Base-by-base conservation (phyloP, 805 yeast genomes). In the Yarrowia sp. region DNA sequence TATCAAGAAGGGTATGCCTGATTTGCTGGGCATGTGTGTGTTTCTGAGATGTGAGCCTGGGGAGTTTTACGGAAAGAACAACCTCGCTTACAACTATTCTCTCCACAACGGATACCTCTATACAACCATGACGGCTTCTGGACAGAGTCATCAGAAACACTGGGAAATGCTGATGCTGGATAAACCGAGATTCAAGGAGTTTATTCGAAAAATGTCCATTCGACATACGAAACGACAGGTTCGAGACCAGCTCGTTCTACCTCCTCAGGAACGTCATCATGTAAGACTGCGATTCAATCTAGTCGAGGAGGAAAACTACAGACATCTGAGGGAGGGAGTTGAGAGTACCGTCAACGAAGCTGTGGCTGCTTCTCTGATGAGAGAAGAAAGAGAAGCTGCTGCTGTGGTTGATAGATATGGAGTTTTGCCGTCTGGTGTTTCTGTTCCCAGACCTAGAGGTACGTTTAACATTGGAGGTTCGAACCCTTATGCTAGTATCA, bases 181-280 rank as follows among this genome's bases (percentile, higher is more conserved):
- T 38, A 36, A 38, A 22, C 19, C 16, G 3, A 86, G 85, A 64
- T 83, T 89, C 70, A 76, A 79, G 40, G 72, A 82, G 61, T 74
- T 92, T 7, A 89, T 93, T 81, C 78, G 80, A 8, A 65, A 75
- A 0, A 74, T 89, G 7, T 84, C 91, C 16, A 76, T 93, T 10
- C 80, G 99, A 43, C 98, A 95, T 75, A 89, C 97, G 0, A 92
- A 92, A 73, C 84, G 87, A 14, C 87, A 89, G 88, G 97, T 95
- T 0, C 85, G 86, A 43, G 83, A 85, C 56, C 96, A 94, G 73
- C 87, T 95, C 15, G 75, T 82, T 49, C 80, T 95, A 10, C 99
- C 99, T 0, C 86, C 86, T 0, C 99, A 95, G 75, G 82, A 83
- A 3, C 82, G 97, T 65, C 82, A 87, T 10, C 79, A 92, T 56